Evolutionary conservation across 2,329 filamentous ascomycete genomes (phyloP).

Genomic region (Aureobasidium sp.): DNA sequence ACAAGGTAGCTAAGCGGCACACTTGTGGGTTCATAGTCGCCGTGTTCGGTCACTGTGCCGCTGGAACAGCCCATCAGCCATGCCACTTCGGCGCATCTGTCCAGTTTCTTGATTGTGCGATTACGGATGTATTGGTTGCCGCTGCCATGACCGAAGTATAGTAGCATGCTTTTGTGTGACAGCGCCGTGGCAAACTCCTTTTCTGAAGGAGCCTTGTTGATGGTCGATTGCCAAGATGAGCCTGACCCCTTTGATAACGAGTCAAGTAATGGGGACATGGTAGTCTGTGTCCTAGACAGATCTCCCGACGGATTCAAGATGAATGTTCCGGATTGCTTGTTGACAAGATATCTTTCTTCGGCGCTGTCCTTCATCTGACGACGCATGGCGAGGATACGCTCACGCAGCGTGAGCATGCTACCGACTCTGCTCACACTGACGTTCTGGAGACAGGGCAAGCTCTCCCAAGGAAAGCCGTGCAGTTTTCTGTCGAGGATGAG

Average conservation of each 20-base stretch:
- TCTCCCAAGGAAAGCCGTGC: conserved; percentile 94
- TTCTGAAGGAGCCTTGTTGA: conserved; percentile 65
- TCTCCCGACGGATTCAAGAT: conserved; percentile 88
- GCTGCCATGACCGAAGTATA: conserved; percentile 96
- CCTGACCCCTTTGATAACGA: conserved; percentile 23
- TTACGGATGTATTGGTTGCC: conserved; percentile 90
- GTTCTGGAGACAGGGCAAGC: conserved; percentile 73
- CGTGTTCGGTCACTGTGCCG: conserved; percentile 69
- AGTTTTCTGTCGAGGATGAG: conserved; percentile 86
- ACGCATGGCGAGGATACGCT: conserved; percentile 58
- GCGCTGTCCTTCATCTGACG: conserved; percentile 1
- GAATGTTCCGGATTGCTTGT: conserved; percentile 56
- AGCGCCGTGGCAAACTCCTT: conserved; percentile 67
- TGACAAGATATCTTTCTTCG: conserved; percentile 39
- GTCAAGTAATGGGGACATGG: conserved; percentile 62
- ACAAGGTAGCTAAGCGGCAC: conserved; percentile 89
- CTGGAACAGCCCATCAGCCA: conserved; percentile 95
- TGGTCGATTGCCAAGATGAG: conserved; percentile 59
- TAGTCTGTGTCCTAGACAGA: conserved; percentile 68
- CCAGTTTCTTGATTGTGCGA: conserved; percentile 69
- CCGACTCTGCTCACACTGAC: conserved; percentile 80
- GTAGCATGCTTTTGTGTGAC: conserved; percentile 59
- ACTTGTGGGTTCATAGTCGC: conserved; percentile 85
- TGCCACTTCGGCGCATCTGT: conserved; percentile 40
- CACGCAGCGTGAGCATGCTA: conserved; percentile 73